Evolutionary conservation across 1,284 basidiomycete genomes (phyloP).

Genomic region (Limonomyces culmigenus): DNA sequence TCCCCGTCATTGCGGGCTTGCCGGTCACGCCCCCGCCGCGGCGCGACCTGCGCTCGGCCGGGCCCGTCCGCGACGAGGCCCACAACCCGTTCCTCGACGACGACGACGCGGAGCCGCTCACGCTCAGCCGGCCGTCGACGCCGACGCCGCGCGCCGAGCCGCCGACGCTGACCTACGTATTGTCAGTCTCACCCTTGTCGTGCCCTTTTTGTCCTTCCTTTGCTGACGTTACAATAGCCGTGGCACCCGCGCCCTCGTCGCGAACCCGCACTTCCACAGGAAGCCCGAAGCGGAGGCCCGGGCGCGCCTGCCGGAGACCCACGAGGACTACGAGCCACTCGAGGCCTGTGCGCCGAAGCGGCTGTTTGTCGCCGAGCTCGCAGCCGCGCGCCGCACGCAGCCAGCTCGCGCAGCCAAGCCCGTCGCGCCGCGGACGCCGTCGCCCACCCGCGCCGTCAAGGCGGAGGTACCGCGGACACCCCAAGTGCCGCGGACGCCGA

Average conservation of each 20-base stretch:
- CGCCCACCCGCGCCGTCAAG: too few relatives aligned
- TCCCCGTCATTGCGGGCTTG: too few relatives aligned
- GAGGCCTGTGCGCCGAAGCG: constrained; percentile 27
- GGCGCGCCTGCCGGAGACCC: constrained; percentile 25
- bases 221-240: too few relatives aligned
- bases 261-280: constrained; percentile 31
- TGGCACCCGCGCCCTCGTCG: constrained; percentile 23
- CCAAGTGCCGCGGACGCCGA: too few relatives aligned
- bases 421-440: too few relatives aligned
- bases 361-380: too few relatives aligned
- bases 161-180: constrained; percentile 36
- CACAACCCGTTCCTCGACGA: constrained; percentile 34
- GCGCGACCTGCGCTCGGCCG: constrained; percentile 5
- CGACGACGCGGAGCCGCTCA: constrained; percentile 7
- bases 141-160: constrained; percentile 20
- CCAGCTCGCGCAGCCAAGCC: too few relatives aligned
- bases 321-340: constrained; percentile 35
- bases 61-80: constrained; percentile 30
- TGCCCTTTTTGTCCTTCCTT: too few relatives aligned
- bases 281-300: constrained; percentile 21
- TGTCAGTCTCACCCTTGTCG: too few relatives aligned
- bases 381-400: constrained; percentile 14
- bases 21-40: constrained; percentile 8
- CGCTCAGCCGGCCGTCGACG: constrained; percentile 4
- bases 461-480: too few relatives aligned